phyloP scores from a whole-genome alignment of 306 rosid genomes.

The Begonia fuchsioides region DNA sequence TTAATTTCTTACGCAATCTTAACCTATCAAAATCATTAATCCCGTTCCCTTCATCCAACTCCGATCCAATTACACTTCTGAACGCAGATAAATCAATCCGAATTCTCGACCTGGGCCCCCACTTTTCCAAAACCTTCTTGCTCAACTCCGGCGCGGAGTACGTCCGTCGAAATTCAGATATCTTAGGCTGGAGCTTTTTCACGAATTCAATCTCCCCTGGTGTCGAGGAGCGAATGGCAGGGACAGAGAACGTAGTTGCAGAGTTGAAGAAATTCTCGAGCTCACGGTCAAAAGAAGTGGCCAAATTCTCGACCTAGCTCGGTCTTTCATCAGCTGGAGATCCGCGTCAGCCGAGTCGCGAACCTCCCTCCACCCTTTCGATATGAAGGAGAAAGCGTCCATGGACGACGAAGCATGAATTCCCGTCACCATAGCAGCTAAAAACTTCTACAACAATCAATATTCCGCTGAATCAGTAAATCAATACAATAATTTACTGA shows the following conservation, averaged over 20 bases:
- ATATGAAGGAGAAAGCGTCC: slow-evolving; percentile 57
- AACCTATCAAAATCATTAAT: slow-evolving; percentile 32
- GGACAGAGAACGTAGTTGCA: slow-evolving; percentile 38
- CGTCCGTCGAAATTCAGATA: slow-evolving; percentile 57
- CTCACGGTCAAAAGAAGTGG: slow-evolving; percentile 83
- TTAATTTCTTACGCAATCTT: slow-evolving; percentile 29
- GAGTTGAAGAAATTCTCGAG: slow-evolving; percentile 74
- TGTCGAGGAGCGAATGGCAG: slow-evolving; percentile 46
- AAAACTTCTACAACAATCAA: background rate
- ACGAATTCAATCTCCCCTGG: slow-evolving; percentile 91
- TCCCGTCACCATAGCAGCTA: slow-evolving; percentile 31
- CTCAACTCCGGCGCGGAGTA: slow-evolving; percentile 90
- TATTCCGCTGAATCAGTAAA: too few species aligned
- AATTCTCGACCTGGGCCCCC: slow-evolving; percentile 66
- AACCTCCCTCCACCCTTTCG: slow-evolving; percentile 90
- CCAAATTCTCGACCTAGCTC: slow-evolving; percentile 80
- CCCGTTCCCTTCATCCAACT: slow-evolving; percentile 32
- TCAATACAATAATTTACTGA: too few species aligned
- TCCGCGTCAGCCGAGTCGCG: slow-evolving; percentile 94
- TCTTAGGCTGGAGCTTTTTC: slow-evolving; percentile 68
- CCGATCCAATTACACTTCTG: slow-evolving; percentile 60
- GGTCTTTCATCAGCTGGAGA: slow-evolving; percentile 64
- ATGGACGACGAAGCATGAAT: slow-evolving; percentile 36
- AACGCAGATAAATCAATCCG: slow-evolving; percentile 81
- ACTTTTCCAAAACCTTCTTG: slow-evolving; percentile 81